A percentile compares a stretch with the other conserved stretches of the same genome.
phyloP scores from a whole-genome alignment of 805 yeast species.

The Sugiyamaella floridensis region DNA sequence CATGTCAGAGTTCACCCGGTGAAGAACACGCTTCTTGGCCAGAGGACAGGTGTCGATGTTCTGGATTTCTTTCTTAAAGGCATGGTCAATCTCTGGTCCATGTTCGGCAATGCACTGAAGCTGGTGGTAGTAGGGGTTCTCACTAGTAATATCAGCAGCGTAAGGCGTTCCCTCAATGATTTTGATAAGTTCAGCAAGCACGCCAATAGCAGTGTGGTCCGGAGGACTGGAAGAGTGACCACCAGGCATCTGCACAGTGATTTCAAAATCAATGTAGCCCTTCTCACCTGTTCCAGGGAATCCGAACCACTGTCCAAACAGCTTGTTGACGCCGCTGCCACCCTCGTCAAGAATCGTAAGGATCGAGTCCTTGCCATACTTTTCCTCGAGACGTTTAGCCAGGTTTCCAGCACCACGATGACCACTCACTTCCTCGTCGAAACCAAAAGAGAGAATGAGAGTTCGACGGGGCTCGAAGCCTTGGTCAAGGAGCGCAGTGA shows the following conservation, averaged over 20 bases:
- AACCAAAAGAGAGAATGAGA: slow-evolving; percentile 60
- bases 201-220: slow-evolving; percentile 73
- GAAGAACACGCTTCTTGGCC: slow-evolving; percentile 14
- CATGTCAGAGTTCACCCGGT: neutral
- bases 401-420: slow-evolving; percentile 52
- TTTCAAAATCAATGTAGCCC: slow-evolving; percentile 46
- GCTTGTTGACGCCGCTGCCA: slow-evolving; percentile 33
- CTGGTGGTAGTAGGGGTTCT: slow-evolving; percentile 53
- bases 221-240: slow-evolving; percentile 83
- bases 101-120: slow-evolving; percentile 61
- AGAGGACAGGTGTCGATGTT: slow-evolving; percentile 10
- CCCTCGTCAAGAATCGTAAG: slow-evolving; percentile 73
- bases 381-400: slow-evolving; percentile 39
- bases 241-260: slow-evolving; percentile 55
- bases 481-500: slow-evolving; percentile 47
- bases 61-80: slow-evolving; percentile 19
- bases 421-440: slow-evolving; percentile 74
- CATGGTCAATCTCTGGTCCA: slow-evolving; percentile 28
- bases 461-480: slow-evolving; percentile 58
- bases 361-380: slow-evolving; percentile 55
- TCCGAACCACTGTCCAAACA: slow-evolving; percentile 45
- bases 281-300: slow-evolving; percentile 55
- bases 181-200: slow-evolving; percentile 52
- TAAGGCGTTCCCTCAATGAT: slow-evolving; percentile 53
- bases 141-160: slow-evolving; percentile 38